phyloP scores from a whole-genome alignment of 2,329 filamentous ascomycete genomes.

The Juglanconis juglandina region DNA sequence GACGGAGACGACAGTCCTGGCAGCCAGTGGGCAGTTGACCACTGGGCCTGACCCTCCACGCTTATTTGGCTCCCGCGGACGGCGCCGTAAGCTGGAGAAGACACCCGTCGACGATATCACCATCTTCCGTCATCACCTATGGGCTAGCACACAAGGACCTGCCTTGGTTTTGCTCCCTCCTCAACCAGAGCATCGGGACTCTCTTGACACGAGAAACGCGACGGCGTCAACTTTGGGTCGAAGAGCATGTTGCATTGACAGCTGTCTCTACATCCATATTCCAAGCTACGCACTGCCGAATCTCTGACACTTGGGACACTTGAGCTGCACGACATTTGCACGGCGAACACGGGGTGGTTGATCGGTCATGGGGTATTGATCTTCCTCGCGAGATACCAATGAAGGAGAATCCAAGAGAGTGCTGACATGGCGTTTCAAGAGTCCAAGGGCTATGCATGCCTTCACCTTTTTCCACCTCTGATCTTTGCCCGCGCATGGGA shows the following conservation, averaged over 20 bases:
- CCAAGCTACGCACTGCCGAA: background rate
- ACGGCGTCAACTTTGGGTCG: background rate
- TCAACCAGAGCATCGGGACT: background rate
- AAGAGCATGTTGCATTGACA: background rate
- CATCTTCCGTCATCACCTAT: background rate
- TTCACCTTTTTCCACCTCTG: conserved; percentile 5
- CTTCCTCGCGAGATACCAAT: background rate
- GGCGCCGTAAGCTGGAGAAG: background rate
- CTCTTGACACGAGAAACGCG: background rate
- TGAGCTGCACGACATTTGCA: background rate
- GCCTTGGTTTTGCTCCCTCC: background rate
- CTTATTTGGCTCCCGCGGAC: conserved; percentile 12
- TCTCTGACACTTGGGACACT: background rate
- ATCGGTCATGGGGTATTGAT: background rate
- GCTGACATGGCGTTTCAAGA: conserved; percentile 13
- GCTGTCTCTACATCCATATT: background rate
- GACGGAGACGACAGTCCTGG: background rate
- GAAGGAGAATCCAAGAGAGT: background rate
- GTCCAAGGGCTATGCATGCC: conserved; percentile 14
- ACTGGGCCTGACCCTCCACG: background rate
- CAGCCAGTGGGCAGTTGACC: background rate
- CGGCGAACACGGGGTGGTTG: background rate
- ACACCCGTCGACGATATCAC: background rate
- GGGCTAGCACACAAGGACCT: background rate
- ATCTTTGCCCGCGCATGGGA: background rate